Conservation (phyloP, 305 asterid genomes). For the Ilex paraguariensis region DNA sequence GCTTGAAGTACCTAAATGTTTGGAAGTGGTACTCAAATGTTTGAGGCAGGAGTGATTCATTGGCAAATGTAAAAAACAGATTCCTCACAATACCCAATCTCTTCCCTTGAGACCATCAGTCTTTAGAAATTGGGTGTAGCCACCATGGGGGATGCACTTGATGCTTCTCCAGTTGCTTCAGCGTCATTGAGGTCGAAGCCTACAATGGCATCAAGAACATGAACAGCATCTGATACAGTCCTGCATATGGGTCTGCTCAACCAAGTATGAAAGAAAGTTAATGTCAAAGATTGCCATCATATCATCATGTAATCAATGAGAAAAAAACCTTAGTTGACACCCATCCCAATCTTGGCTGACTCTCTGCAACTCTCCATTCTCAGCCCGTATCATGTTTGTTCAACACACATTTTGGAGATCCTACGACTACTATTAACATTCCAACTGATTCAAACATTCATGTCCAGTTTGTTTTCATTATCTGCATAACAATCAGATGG, state of each 20-base stretch:
- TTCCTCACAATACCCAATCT: conserved; percentile 32
- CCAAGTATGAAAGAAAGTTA: neutral
- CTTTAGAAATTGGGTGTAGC: conserved; percentile 35
- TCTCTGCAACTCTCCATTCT: too few species aligned
- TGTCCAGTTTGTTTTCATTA: too few species aligned
- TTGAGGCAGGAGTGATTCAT: conserved; percentile 9
- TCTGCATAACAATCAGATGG: neutral
- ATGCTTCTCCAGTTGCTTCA: conserved; percentile 23
- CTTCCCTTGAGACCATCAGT: conserved; percentile 33
- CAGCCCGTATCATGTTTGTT: too few species aligned
- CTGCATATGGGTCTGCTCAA: conserved; percentile 36
- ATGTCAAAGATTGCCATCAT: too few species aligned
- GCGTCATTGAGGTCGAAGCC: conserved; percentile 39
- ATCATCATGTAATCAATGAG: too few species aligned
- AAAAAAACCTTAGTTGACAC: too few species aligned
- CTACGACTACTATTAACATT: too few species aligned
- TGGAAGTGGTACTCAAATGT: conserved; percentile 23
- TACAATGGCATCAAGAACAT: conserved; percentile 41
- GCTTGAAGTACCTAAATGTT: conserved; percentile 22
- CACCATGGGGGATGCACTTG: conserved; percentile 33
- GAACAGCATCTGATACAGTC: conserved; percentile 38
- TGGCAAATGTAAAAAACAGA: conserved; percentile 23
- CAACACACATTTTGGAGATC: too few species aligned
- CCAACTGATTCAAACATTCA: too few species aligned
- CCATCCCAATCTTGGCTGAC: too few species aligned